A percentile compares a stretch with the other conserved stretches of the same genome.
Evolutionary conservation across 176 grass and related monocot genomes (phyloP).

Genomic region (Carex scoparia): DNA sequence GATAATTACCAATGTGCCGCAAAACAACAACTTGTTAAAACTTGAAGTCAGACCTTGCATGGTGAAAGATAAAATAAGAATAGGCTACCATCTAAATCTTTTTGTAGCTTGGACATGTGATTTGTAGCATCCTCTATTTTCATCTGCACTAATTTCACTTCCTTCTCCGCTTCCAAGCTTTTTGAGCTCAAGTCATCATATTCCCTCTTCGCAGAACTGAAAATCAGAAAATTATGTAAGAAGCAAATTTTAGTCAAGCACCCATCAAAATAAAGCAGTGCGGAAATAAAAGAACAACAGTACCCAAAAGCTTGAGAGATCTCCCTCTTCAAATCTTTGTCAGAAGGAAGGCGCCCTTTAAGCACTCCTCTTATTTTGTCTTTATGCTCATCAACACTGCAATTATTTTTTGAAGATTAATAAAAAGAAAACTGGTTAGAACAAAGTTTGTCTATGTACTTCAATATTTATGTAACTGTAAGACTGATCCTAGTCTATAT

Average conservation of each 20-base stretch:
- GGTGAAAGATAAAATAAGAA: conserved; percentile 4
- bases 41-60: neutral
- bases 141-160: conserved; percentile 66
- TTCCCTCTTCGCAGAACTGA: conserved; percentile 68
- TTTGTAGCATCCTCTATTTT: conserved; percentile 65
- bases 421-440: neutral
- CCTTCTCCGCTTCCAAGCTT: conserved; percentile 72
- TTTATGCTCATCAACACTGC: conserved; percentile 64
- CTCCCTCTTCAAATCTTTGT: conserved; percentile 65
- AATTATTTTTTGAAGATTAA: conserved; percentile 15
- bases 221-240: conserved; percentile 16
- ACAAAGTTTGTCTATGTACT: neutral
- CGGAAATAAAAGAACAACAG: conserved; percentile 11
- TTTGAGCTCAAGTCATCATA: conserved; percentile 80
- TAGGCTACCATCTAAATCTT: conserved; percentile 81
- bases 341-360: conserved; percentile 47
- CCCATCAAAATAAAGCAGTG: conserved; percentile 11
- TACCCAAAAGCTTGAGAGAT: conserved; percentile 65
- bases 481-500: neutral
- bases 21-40: neutral
- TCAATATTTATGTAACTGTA: neutral
- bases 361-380: conserved; percentile 67
- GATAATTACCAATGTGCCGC: neutral
- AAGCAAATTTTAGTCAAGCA: neutral
- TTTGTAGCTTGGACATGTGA: conserved; percentile 62